phyloP scores from a whole-genome alignment of 2,329 filamentous ascomycete genomes.

The Pleoardoris graminearum region DNA sequence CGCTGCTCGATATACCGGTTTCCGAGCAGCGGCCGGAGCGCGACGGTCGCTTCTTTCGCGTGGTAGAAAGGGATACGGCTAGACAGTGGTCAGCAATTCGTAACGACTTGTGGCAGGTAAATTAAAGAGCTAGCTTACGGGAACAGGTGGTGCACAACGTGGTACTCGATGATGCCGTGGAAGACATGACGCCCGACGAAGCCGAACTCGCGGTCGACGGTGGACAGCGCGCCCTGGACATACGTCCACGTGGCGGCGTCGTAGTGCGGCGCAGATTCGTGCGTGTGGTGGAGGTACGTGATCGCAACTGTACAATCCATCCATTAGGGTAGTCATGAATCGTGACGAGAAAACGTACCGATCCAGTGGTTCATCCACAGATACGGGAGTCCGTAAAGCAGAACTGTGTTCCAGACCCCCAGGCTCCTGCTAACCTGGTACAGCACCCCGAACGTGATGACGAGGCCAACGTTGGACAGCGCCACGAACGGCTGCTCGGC shows the following conservation, averaged over 20 bases:
- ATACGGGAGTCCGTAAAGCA: constrained; percentile 67
- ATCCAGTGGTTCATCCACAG: constrained; percentile 74
- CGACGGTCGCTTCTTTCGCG: constrained; percentile 30
- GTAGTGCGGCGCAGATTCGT: constrained; percentile 61
- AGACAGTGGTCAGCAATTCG: no score
- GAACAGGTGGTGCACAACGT: constrained; percentile 67
- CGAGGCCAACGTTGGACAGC: constrained; percentile 64
- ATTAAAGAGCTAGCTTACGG: constrained; percentile 39
- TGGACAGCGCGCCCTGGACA: constrained; percentile 64
- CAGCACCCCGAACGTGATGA: constrained; percentile 57
- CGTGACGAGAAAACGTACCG: constrained; percentile 14
- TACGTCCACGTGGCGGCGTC: constrained; percentile 64
- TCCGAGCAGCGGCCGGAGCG: constrained; percentile 28
- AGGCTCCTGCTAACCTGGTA: constrained; percentile 58
- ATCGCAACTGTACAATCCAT: constrained; percentile 60
- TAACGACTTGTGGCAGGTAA: constrained; percentile 9
- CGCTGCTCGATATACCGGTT: constrained; percentile 29
- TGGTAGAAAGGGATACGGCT: constrained; percentile 36
- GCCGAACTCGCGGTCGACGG: constrained; percentile 67
- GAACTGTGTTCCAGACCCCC: constrained; percentile 60
- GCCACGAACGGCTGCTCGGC: constrained; percentile 61
- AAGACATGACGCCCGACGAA: constrained; percentile 68
- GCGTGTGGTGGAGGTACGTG: constrained; percentile 75
- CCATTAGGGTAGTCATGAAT: no score
- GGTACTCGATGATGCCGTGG: constrained; percentile 67